Base-by-base conservation (phyloP, 129 eudicot species). In the Arctium lappa region DNA sequence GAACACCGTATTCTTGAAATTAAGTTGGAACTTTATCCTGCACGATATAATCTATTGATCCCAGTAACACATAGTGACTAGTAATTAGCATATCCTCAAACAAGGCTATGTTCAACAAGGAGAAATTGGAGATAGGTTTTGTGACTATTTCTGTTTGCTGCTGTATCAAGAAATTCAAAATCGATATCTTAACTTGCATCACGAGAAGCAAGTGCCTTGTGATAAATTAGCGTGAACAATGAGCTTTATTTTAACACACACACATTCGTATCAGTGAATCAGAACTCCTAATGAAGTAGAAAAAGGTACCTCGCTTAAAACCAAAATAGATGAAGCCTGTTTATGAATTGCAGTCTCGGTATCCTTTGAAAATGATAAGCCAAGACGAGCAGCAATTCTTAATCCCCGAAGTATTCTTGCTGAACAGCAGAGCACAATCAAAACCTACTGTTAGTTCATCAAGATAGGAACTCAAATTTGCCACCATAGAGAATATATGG, bases 371-470 rank as follows among this genome's bases (percentile, higher is more conserved):
- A 93, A 81, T 31, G 99, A 91, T 32, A 96, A 87, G 65, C 92
- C 91, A 53, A 96, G 97, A 84, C 99, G 98, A 82, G 96, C 99
- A 63, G 99, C 99, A 39, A 96, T 90, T 86, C 99, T 90, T 80
- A 96, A 72, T 80, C 95, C 99, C 79, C 98, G 90, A 85, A 96
- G 86, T 78, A 96, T 93, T 88, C 99, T 93, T 27, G 99, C 99
- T 95, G 92, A 75, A 84, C 34, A 32, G 74, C 84, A 62, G 72
- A 78, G 60, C 65, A 86, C 50, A 70, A 39, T 3, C n/a, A 50
- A 65, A 32, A 75, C 60, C 34, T 63, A 13, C 16, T 40, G 77
- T 84, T 74, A 74, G 40, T 74, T 71, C 30, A 80, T 82, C 8
- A 22, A 62, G 68, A 29, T 63, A n/a, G 33, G 56, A 46, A 48